These are phyloP conservation scores for Pseudonitzschia delicatissima DNA, from an alignment of 108 stramenopile genomes.

Conservation along the genomic window DNA sequence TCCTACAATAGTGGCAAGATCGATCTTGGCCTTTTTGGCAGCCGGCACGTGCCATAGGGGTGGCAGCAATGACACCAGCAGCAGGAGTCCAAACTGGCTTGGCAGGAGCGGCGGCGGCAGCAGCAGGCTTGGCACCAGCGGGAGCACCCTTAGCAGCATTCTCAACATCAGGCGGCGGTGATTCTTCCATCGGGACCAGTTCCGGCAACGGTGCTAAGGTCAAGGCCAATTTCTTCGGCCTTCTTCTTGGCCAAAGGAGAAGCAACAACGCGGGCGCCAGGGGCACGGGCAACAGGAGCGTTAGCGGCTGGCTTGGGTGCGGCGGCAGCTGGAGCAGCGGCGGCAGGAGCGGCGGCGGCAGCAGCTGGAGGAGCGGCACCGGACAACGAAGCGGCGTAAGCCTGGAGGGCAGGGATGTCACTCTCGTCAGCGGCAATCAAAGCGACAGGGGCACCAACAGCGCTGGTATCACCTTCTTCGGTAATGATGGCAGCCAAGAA, in stretches of 20 bases:
- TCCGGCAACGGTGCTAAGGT: constrained; percentile 83
- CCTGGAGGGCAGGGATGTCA: constrained; percentile 79
- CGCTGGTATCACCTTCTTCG: constrained; percentile 84
- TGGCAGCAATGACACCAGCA: constrained; percentile 78
- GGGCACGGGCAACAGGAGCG: constrained; percentile 39
- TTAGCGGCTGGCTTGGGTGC: constrained; percentile 58
- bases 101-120: constrained; percentile 62
- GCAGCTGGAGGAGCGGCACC: constrained; percentile 54
- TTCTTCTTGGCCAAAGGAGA: constrained; percentile 93
- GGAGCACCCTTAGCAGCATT: constrained; percentile 65
- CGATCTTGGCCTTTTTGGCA: constrained; percentile 86
- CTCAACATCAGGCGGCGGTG: constrained; percentile 72
- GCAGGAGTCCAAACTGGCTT: constrained; percentile 83
- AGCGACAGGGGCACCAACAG: constrained; percentile 91
- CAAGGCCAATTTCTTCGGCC: constrained; percentile 82
- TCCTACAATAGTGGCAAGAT: constrained; percentile 76
- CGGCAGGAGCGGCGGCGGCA: constrained; percentile 42
- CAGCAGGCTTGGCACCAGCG: constrained; percentile 37
- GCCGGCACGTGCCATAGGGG: constrained; percentile 70
- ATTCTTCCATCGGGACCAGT: constrained; percentile 92
- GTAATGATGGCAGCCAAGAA: constrained; percentile 93
- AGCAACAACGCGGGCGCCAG: constrained; percentile 87
- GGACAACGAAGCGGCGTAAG: constrained; percentile 66
- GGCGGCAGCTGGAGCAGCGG: constrained; percentile 59
- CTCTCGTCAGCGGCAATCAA: constrained; percentile 80